A percentile compares a stretch with the other conserved stretches of the same genome.
Evolutionary conservation across 768 basidiomycete species (phyloP).

Genomic region (Candolleomyces aberdarensis): DNA sequence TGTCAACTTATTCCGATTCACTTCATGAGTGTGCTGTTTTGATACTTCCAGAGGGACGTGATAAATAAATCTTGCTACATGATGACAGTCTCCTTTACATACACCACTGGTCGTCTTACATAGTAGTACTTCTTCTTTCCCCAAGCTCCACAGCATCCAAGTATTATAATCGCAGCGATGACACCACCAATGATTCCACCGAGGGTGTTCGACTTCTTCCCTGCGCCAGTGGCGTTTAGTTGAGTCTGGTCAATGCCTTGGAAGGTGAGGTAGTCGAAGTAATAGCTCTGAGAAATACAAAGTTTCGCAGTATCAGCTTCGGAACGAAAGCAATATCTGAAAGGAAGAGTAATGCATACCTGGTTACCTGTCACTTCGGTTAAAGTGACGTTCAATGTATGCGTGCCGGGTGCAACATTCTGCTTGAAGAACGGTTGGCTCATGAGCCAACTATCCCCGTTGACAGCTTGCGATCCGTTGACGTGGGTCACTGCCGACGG

Average conservation of each 20-base stretch:
- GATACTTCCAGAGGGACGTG: too few species aligned
- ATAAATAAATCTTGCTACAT: background rate
- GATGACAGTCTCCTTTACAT: background rate
- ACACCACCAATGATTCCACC: background rate
- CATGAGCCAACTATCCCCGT: background rate
- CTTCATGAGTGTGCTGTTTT: too few species aligned
- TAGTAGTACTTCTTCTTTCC: constrained; percentile 1
- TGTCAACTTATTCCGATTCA: too few species aligned
- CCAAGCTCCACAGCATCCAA: background rate
- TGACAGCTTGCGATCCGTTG: constrained; percentile 2
- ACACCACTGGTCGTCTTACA: background rate
- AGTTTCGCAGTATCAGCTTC: background rate
- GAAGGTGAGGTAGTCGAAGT: constrained; percentile 6
- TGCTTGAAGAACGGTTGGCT: background rate
- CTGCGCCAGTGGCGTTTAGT: background rate
- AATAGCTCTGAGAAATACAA: background rate
- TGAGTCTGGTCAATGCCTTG: constrained; percentile 1
- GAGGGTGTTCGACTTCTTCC: background rate
- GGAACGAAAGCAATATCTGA: background rate
- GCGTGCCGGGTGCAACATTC: background rate
- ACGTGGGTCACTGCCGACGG: background rate
- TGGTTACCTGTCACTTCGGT: constrained; percentile 7
- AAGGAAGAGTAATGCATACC: background rate
- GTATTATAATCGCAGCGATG: background rate
- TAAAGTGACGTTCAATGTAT: constrained; percentile 1